A percentile compares a stretch with the other conserved stretches of the same genome.
phyloP scores from a whole-genome alignment of 805 yeast species.

The Kazachstania kunashirensis region DNA sequence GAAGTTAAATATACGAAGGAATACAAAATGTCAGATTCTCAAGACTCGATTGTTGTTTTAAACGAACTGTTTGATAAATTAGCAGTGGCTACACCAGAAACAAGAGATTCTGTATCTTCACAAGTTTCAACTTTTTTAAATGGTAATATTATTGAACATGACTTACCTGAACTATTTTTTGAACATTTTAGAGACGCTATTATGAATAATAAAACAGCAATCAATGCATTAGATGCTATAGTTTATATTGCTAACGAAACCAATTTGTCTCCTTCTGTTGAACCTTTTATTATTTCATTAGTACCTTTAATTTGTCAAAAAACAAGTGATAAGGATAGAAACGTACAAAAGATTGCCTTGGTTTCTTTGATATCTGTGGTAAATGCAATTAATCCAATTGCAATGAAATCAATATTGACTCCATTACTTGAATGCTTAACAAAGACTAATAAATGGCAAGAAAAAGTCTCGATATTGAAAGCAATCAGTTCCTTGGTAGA shows the following conservation, averaged over 20 bases:
- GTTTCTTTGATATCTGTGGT: conserved; percentile 68
- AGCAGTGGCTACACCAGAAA: conserved; percentile 74
- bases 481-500: conserved; percentile 80
- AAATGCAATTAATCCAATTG: conserved; percentile 73
- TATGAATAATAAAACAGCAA: conserved; percentile 65
- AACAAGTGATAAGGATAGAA: conserved; percentile 83
- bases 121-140: conserved; percentile 86
- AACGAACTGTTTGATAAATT: conserved; percentile 85
- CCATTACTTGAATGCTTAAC: conserved; percentile 56
- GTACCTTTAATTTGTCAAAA: conserved; percentile 57
- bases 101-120: conserved; percentile 72
- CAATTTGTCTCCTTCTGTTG: conserved; percentile 78
- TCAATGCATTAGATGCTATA: conserved; percentile 76
- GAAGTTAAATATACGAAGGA: no score
- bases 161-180: conserved; percentile 84
- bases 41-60: conserved; percentile 55
- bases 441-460: conserved; percentile 86
- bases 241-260: conserved; percentile 70
- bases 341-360: conserved; percentile 59
- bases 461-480: conserved; percentile 80
- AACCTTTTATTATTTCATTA: conserved; percentile 80
- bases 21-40: conserved; percentile 36
- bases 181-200: conserved; percentile 62
- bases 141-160: conserved; percentile 95
- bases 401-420: conserved; percentile 83